Evolutionary conservation across 257 asterid species (phyloP).

Genomic region (Solanum tacnaense): DNA sequence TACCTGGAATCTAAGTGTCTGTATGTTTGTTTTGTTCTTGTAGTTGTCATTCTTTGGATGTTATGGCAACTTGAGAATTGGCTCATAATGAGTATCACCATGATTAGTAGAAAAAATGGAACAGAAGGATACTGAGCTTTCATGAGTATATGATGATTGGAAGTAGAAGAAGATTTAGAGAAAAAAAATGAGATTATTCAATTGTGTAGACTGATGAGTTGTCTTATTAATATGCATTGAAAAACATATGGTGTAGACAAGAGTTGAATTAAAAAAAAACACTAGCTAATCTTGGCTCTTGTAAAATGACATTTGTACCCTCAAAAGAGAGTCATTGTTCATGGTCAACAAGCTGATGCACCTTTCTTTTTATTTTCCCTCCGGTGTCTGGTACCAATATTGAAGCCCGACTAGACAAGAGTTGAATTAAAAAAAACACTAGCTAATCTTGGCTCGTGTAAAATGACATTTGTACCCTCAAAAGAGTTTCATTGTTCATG

Average conservation of each 20-base stretch:
- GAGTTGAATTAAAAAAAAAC: not conserved
- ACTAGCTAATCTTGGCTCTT: not conserved
- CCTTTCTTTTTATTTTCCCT: fast-evolving
- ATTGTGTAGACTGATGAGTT: slow-evolving; percentile 11
- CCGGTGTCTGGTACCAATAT: fast-evolving
- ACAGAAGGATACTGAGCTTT: slow-evolving; percentile 7
- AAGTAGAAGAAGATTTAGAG: not conserved
- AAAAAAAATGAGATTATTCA: not conserved
- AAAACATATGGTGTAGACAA: slow-evolving; percentile 1
- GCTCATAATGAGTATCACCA: slow-evolving; percentile 7
- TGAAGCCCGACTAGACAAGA: not conserved
- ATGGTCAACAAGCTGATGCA: not conserved
- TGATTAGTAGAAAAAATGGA: slow-evolving; percentile 10
- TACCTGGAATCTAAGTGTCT: not conserved
- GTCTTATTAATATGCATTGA: slow-evolving; percentile 18
- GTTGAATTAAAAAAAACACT: not conserved
- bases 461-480: slow-evolving; percentile 22
- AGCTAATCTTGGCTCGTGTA: not conserved
- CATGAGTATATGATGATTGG: slow-evolving; percentile 16
- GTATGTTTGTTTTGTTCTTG: not conserved
- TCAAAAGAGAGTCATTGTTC: not conserved
- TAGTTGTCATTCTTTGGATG: not conserved
- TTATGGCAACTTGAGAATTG: slow-evolving; percentile 18
- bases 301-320: slow-evolving; percentile 21
- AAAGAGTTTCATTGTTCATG: not conserved